Percentiles rank a stretch among this genome's conserved stretches.
Evolutionary conservation across 768 basidiomycete species (phyloP).

Genomic region (Strobilomyces confusus): DNA sequence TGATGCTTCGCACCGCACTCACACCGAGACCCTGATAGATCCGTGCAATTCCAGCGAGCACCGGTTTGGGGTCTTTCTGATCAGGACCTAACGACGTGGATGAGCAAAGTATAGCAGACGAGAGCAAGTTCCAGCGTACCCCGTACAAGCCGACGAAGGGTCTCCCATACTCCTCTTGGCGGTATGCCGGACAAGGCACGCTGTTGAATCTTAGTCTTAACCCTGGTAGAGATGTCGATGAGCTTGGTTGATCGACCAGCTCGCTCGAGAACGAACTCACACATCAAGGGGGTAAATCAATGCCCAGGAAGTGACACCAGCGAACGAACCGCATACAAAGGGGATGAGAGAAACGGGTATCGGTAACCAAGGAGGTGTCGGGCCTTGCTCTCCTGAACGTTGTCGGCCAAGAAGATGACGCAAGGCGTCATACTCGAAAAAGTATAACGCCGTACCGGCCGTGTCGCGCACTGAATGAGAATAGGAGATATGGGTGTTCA

Average conservation of each 20-base stretch:
- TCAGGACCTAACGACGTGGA: conserved; percentile 58
- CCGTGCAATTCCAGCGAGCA: conserved; percentile 71
- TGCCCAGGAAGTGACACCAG: conserved; percentile 88
- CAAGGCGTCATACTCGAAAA: conserved; percentile 91
- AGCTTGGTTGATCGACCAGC: neutral
- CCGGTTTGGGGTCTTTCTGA: conserved; percentile 68
- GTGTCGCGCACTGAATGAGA: conserved; percentile 73
- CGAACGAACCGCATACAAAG: conserved; percentile 86
- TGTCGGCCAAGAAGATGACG: conserved; percentile 79
- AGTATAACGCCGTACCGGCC: conserved; percentile 85
- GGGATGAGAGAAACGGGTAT: conserved; percentile 77
- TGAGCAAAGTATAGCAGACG: conserved; percentile 1
- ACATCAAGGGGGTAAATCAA: conserved; percentile 94
- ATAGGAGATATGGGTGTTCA: conserved; percentile 6
- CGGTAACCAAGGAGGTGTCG: conserved; percentile 82
- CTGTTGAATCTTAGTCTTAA: conserved; percentile 96
- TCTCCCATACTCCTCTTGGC: conserved; percentile 68
- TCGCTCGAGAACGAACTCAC: conserved; percentile 40
- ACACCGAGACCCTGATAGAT: conserved; percentile 95
- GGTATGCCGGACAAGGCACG: conserved; percentile 78
- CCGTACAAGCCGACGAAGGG: conserved; percentile 74
- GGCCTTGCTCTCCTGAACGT: conserved; percentile 75
- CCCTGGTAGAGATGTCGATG: conserved; percentile 39
- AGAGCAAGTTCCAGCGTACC: conserved; percentile 40
- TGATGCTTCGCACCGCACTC: conserved; percentile 86